Evolutionary conservation across 306 rosid species (phyloP).

Genomic region (Myrica gale): DNA sequence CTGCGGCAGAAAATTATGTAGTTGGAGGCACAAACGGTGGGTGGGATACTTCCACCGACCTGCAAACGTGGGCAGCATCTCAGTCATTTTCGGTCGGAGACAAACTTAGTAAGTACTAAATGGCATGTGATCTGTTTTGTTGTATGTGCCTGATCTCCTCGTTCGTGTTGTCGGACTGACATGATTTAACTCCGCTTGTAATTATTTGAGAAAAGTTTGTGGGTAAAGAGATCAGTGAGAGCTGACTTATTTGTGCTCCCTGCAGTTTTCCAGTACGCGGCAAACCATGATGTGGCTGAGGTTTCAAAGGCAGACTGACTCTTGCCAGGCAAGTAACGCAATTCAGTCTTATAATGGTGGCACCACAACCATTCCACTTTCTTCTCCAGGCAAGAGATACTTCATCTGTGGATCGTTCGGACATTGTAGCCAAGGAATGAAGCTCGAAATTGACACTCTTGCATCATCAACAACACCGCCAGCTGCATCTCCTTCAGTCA

Average conservation of each 20-base stretch:
- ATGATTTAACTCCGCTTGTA: not conserved
- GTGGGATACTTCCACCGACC: slow-evolving; percentile 57
- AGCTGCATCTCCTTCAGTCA: slow-evolving; percentile 36
- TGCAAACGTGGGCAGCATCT: slow-evolving; percentile 64
- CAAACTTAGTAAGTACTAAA: slow-evolving; percentile 53
- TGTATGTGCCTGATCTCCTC: not conserved
- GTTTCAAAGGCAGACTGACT: slow-evolving; percentile 68
- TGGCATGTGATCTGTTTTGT: too few species aligned
- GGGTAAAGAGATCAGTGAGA: not conserved
- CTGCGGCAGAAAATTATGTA: slow-evolving; percentile 46
- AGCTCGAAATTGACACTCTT: slow-evolving; percentile 63
- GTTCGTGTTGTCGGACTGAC: not conserved
- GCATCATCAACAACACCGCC: slow-evolving; percentile 46
- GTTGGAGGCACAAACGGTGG: slow-evolving; percentile 74
- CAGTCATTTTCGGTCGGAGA: slow-evolving; percentile 59
- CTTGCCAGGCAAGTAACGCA: slow-evolving; percentile 54
- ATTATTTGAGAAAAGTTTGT: not conserved
- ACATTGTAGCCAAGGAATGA: slow-evolving; percentile 82
- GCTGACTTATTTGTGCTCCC: not conserved
- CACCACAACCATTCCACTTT: slow-evolving; percentile 55
- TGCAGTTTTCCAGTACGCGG: slow-evolving; percentile 65
- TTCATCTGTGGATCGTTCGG: slow-evolving; percentile 74
- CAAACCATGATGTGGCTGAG: slow-evolving; percentile 71
- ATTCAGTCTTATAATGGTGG: slow-evolving; percentile 60
- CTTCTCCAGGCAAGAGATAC: slow-evolving; percentile 67